Evolutionary conservation across 129 eudicot species (phyloP).

Genomic region (Saussurea involucrata): DNA sequence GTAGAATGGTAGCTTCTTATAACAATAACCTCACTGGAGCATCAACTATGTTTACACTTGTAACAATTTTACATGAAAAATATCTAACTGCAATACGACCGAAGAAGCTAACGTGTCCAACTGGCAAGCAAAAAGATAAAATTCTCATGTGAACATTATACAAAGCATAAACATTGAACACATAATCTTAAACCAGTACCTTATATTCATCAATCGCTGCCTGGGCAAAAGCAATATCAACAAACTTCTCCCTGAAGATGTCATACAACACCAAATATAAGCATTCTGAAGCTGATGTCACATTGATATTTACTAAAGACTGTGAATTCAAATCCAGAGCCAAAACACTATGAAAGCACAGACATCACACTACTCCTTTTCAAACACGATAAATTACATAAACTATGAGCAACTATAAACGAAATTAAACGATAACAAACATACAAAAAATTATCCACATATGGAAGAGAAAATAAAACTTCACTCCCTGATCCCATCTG

Average conservation of each 20-base stretch:
- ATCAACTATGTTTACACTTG: background rate
- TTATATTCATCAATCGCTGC: constrained; percentile 85
- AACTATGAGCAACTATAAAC: background rate
- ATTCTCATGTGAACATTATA: constrained; percentile 2
- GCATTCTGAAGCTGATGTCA: background rate
- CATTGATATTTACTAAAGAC: background rate
- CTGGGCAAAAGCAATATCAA: constrained; percentile 40
- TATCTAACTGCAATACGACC: background rate
- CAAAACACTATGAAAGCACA: background rate
- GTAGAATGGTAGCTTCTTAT: background rate
- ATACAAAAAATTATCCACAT: background rate
- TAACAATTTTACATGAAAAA: background rate
- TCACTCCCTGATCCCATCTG: background rate
- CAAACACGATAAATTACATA: background rate
- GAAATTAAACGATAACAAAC: background rate
- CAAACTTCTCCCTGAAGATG: background rate
- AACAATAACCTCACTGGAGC: background rate
- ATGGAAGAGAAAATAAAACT: constrained; percentile 6
- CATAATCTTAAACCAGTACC: constrained; percentile 35
- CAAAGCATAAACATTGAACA: background rate
- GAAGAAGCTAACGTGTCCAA: background rate
- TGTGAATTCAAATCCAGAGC: background rate
- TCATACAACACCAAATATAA: background rate
- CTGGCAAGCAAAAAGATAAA: background rate
- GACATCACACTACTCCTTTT: background rate